Evolutionary conservation across 2,329 filamentous ascomycete species (phyloP).

Genomic region (Tolypocladium amazonense): DNA sequence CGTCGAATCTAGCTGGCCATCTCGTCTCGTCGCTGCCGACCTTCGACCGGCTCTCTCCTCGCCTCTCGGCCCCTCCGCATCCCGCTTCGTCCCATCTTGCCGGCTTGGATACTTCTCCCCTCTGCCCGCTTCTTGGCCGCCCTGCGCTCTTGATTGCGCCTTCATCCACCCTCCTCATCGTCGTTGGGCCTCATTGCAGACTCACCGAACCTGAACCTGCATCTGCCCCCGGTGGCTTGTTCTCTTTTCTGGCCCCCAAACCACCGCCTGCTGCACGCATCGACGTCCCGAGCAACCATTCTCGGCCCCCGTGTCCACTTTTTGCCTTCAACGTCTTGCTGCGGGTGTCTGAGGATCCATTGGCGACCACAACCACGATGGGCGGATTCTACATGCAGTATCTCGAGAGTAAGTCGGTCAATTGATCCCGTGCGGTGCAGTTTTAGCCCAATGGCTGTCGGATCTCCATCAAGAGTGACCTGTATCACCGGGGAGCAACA

Average conservation of each 20-base stretch:
- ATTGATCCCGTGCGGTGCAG: constrained; percentile 1
- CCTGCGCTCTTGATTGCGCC: neutral
- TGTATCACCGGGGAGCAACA: neutral
- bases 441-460: neutral
- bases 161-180: constrained; percentile 6
- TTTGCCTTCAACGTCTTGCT: constrained; percentile 4
- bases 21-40: neutral
- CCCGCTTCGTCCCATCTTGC: neutral
- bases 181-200: constrained; percentile 47
- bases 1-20: neutral
- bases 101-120: neutral
- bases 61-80: neutral
- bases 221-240: neutral
- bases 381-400: constrained; percentile 63
- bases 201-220: constrained; percentile 7
- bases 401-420: constrained; percentile 55
- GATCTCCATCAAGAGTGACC: neutral
- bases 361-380: constrained; percentile 33
- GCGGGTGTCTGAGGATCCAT: constrained; percentile 7
- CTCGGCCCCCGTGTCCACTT: constrained; percentile 9
- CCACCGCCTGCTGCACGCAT: neutral
- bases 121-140: neutral
- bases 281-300: neutral
- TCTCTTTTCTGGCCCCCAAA: neutral
- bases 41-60: neutral